Evolutionary conservation across 2,329 filamentous ascomycete genomes (phyloP).

Genomic region (Monilinia aucupariae): DNA sequence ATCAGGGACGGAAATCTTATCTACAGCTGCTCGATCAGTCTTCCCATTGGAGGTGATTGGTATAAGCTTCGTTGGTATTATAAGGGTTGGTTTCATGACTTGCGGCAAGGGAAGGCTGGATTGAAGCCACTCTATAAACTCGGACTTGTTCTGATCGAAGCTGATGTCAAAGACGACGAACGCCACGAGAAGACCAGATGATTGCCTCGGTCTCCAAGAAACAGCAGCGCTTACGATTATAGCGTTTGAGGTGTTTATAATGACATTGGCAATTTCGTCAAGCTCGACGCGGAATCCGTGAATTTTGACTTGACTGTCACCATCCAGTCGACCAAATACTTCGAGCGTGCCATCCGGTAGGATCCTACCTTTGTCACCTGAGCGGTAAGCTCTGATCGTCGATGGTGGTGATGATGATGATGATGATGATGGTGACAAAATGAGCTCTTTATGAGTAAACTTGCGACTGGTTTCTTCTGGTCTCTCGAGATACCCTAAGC

Average conservation of each 20-base stretch:
- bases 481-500: neutral
- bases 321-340: neutral
- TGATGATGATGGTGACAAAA: neutral
- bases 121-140: neutral
- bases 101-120: neutral
- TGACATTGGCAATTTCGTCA: neutral
- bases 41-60: neutral
- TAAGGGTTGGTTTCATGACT: neutral
- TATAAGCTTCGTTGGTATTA: neutral
- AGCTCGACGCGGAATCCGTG: neutral
- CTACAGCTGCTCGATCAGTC: neutral
- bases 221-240: neutral
- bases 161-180: neutral
- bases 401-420: too few species aligned
- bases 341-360: neutral
- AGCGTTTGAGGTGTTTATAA: neutral
- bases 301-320: neutral
- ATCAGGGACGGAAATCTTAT: neutral
- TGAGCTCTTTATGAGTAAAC: neutral
- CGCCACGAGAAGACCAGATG: neutral
- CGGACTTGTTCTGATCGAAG: neutral
- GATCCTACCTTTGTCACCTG: neutral
- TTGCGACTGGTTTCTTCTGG: neutral
- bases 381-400: neutral
- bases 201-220: neutral